Evolutionary conservation across 2,329 filamentous ascomycete genomes (phyloP).

Genomic region (Amauroascus niger): DNA sequence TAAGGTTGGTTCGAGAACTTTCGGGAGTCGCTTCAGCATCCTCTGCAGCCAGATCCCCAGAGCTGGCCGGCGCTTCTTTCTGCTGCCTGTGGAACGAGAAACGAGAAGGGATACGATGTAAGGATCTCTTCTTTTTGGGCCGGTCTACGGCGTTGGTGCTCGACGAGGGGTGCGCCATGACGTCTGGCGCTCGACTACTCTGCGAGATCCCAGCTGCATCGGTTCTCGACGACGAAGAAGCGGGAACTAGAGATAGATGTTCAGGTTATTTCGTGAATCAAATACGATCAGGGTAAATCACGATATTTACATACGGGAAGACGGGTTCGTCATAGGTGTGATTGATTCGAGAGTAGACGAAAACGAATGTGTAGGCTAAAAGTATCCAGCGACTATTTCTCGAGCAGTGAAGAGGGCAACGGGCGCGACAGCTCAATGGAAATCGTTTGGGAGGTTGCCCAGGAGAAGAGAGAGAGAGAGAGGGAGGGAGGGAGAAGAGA

Average conservation of each 20-base stretch:
- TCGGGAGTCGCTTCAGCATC: constrained; percentile 53
- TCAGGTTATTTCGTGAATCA: not conserved
- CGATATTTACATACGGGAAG: constrained; percentile 2
- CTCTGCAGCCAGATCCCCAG: constrained; percentile 27
- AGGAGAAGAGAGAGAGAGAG: not conserved
- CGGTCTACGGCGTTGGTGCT: constrained; percentile 14
- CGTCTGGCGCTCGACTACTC: not conserved
- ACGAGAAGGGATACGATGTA: constrained; percentile 32
- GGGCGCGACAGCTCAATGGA: not conserved
- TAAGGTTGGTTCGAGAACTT: constrained; percentile 17
- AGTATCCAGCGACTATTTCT: not conserved
- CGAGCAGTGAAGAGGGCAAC: not conserved
- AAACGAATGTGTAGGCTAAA: not conserved
- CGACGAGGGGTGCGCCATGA: constrained; percentile 1
- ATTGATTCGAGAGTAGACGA: not conserved
- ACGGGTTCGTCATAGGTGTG: constrained; percentile 7
- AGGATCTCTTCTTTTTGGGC: constrained; percentile 31
- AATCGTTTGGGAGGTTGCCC: not conserved
- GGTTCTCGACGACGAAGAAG: constrained; percentile 4
- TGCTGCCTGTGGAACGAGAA: constrained; percentile 32
- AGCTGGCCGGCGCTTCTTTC: constrained; percentile 27
- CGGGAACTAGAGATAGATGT: constrained; percentile 2
- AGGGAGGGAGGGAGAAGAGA: not conserved
- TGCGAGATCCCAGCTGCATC: constrained; percentile 1
- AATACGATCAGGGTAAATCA: not conserved